Percentiles rank a stretch among this genome's conserved stretches.
These are phyloP conservation scores for Thyridium curvatum DNA, from an alignment of 2,329 filamentous ascomycete species.

Conservation along the genomic window DNA sequence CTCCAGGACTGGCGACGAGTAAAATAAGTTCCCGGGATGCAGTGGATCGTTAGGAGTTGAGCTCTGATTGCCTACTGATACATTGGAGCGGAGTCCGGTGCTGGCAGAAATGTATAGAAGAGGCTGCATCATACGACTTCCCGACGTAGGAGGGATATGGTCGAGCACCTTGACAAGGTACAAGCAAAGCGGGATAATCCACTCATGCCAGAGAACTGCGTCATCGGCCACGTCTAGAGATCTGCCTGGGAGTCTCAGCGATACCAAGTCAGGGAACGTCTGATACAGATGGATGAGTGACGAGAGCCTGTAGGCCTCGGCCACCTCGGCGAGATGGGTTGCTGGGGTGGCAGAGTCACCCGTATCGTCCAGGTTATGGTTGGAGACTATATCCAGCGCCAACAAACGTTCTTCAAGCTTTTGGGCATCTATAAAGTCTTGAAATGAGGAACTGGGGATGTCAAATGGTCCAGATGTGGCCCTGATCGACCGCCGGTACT, in stretches of 20 bases:
- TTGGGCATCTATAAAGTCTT: slow-evolving; percentile 24
- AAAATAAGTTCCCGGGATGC: too few species aligned
- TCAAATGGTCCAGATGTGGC: background rate
- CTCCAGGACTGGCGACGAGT: too few species aligned
- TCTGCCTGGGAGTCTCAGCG: slow-evolving; percentile 2
- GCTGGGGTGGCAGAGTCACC: slow-evolving; percentile 19
- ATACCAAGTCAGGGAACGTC: slow-evolving; percentile 18
- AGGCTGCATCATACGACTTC: slow-evolving; percentile 15
- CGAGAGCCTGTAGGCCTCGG: slow-evolving; percentile 28
- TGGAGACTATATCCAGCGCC: slow-evolving; percentile 17
- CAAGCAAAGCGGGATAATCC: slow-evolving; percentile 8
- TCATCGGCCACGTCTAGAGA: background rate
- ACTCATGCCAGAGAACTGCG: slow-evolving; percentile 2
- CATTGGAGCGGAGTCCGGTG: slow-evolving; percentile 6
- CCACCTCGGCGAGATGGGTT: slow-evolving; percentile 23
- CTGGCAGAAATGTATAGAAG: slow-evolving; percentile 14
- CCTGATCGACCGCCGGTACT: slow-evolving; percentile 19
- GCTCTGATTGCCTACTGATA: too few species aligned
- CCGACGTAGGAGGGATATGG: slow-evolving; percentile 11
- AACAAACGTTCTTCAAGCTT: slow-evolving; percentile 25
- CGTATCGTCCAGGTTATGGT: slow-evolving; percentile 15
- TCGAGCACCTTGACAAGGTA: slow-evolving; percentile 8
- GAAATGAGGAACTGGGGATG: too few species aligned
- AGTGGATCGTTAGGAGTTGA: too few species aligned
- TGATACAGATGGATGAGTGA: slow-evolving; percentile 32